These are phyloP conservation scores for Puccinia brachypodii DNA, from an alignment of 1,284 basidiomycete genomes.

Conservation along the genomic window DNA sequence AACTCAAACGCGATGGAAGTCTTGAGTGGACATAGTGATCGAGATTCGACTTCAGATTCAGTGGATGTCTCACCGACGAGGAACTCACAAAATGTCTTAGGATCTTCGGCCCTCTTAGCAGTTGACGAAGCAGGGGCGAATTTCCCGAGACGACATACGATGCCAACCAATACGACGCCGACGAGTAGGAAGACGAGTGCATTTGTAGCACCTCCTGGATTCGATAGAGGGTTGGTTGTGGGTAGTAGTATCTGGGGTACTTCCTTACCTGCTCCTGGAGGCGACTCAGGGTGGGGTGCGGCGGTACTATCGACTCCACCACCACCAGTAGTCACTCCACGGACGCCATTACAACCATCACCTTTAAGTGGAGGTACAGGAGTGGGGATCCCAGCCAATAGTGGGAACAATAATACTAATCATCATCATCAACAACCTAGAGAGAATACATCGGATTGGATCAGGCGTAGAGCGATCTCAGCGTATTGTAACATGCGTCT, in stretches of 20 bases:
- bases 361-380: background rate
- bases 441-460: slow-evolving; percentile 40
- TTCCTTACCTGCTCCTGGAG: background rate
- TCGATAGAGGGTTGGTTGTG: slow-evolving; percentile 28
- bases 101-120: slow-evolving; percentile 34
- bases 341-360: background rate
- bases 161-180: slow-evolving; percentile 6
- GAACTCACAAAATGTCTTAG: slow-evolving; percentile 17
- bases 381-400: background rate
- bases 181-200: slow-evolving; percentile 6
- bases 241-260: slow-evolving; percentile 39
- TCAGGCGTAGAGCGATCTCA: slow-evolving; percentile 37
- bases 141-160: slow-evolving; percentile 37
- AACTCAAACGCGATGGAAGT: slow-evolving; percentile 14
- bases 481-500: slow-evolving; percentile 46
- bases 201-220: slow-evolving; percentile 10
- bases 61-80: slow-evolving; percentile 12
- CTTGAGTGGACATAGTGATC: slow-evolving; percentile 25
- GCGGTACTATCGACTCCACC: slow-evolving; percentile 22
- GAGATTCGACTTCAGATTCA: slow-evolving; percentile 27
- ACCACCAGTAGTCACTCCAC: background rate
- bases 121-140: slow-evolving; percentile 16
- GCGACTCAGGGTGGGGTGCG: slow-evolving; percentile 32
- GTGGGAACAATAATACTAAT: no score
- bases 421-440: no score